Evolutionary conservation across 306 rosid species (phyloP), one percentile per base, ranked within the genome.

Genomic region (Cyclanthera cordifolia): DNA sequence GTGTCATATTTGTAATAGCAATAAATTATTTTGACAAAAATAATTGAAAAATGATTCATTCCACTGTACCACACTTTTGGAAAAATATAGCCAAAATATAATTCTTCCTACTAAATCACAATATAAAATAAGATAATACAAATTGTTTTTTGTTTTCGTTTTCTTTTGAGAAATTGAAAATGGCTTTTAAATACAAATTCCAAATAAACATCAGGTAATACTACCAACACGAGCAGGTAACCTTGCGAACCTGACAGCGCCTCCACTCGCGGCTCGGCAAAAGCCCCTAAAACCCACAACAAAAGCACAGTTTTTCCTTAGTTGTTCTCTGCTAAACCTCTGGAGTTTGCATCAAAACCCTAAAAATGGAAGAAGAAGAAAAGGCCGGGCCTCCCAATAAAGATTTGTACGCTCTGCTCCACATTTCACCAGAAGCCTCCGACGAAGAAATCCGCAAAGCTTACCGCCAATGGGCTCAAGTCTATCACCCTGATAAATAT

Each of bases 381-480:
- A 72, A 55, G 11, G 88, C 80, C 55, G 85, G 83, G 25, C 87
- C 86, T 6, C 86, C 85, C 37, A 86, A 85, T 32, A 78, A 80
- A 75, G 91, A 83, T 78, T 94, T 93, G 56, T 93, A 93, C 76
- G 99, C 99, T 0, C 80, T 93, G 28, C 79, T 93, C 37, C 83
- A 93, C 77, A 49, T 93, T 67, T 86, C 99, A 3, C 94, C 99
- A 1, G 95, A 93, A 63, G 91, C 99, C 53, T 86, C 96, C 74
- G 99, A 90, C 57, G 99, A 93, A 74, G 99, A 93, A 83, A 88
- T 93, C 77, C 92, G 96, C 59, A 90, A 77, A 83, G 93, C 99
- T 30, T 93, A 93, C 80, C 89, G 96, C 53, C 99, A 93, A 76
- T 90, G 99, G 99, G 96, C 99, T 3, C 99, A 93, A 78, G 82